phyloP scores from a whole-genome alignment of 345 rosid genomes.

The Cochlearia excelsa region DNA sequence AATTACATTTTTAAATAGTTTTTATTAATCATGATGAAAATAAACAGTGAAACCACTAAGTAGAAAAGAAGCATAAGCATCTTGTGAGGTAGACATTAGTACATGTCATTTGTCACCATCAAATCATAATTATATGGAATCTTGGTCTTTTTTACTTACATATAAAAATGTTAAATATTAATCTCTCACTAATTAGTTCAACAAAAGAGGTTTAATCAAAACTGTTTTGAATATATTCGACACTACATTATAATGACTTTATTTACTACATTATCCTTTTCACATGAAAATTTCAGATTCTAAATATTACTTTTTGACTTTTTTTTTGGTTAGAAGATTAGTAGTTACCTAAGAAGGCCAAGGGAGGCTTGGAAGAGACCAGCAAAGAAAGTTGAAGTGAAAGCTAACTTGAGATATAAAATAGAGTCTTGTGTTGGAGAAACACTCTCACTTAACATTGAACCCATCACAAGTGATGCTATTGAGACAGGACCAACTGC shows the following conservation, averaged over 20 bases:
- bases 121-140: constrained; percentile 27
- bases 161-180: not conserved
- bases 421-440: constrained; percentile 57
- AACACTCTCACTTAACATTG: constrained; percentile 81
- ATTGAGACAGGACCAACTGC: constrained; percentile 98
- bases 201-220: constrained; percentile 23
- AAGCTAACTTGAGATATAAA: constrained; percentile 77
- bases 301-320: constrained; percentile 9
- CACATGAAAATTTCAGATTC: constrained; percentile 20
- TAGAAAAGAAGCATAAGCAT: constrained; percentile 37
- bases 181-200: constrained; percentile 27
- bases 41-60: constrained; percentile 34
- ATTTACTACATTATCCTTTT: constrained; percentile 7
- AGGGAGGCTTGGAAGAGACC: constrained; percentile 91
- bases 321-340: not conserved
- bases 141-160: constrained; percentile 21
- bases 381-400: constrained; percentile 96
- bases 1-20: not conserved
- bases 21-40: constrained; percentile 17
- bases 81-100: constrained; percentile 27
- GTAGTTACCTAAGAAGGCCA: constrained; percentile 69
- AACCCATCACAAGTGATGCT: constrained; percentile 95
- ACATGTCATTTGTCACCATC: constrained; percentile 65
- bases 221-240: constrained; percentile 31
- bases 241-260: constrained; percentile 14